phyloP scores from a whole-genome alignment of 2,329 filamentous ascomycete species.

The Cercospora beticola region DNA sequence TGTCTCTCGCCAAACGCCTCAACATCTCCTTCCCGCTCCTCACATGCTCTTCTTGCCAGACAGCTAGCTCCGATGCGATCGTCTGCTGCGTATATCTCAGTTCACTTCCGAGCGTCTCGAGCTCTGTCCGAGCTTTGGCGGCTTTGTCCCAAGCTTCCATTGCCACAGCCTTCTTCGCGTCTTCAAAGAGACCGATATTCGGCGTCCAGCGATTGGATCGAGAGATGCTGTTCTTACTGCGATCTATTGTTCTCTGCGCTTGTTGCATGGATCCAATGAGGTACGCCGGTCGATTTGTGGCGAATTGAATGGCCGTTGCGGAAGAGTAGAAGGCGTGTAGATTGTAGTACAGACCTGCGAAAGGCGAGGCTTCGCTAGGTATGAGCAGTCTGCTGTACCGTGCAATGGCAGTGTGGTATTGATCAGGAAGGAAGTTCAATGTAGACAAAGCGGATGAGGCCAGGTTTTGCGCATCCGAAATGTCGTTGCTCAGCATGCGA shows the following conservation, averaged over 20 bases:
- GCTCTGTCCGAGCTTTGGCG: slow-evolving; percentile 66
- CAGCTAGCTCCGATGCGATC: slow-evolving; percentile 85
- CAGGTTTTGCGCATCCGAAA: slow-evolving; percentile 63
- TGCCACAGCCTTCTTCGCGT: slow-evolving; percentile 76
- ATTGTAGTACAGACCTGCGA: slow-evolving; percentile 69
- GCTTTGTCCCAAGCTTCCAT: slow-evolving; percentile 83
- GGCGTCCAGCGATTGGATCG: slow-evolving; percentile 78
- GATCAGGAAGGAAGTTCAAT: slow-evolving; percentile 65
- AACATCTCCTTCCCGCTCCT: slow-evolving; percentile 73
- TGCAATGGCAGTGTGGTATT: slow-evolving; percentile 69
- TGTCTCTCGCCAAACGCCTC: slow-evolving; percentile 70
- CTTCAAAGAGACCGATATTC: slow-evolving; percentile 66
- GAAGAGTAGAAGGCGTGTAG: slow-evolving; percentile 81
- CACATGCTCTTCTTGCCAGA: slow-evolving; percentile 89
- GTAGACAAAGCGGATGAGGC: slow-evolving; percentile 54
- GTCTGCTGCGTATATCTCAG: slow-evolving; percentile 90
- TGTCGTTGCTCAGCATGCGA: slow-evolving; percentile 63
- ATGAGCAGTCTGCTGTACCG: slow-evolving; percentile 66
- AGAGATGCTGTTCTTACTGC: slow-evolving; percentile 71
- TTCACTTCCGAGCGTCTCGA: slow-evolving; percentile 73
- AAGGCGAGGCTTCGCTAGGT: slow-evolving; percentile 70
- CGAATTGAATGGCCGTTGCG: slow-evolving; percentile 74
- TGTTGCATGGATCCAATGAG: slow-evolving; percentile 75
- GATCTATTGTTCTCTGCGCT: slow-evolving; percentile 73
- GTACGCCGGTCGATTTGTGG: slow-evolving; percentile 74